Conservation (phyloP, 352 stramenopile species). For the Phytopythium montanum region DNA sequence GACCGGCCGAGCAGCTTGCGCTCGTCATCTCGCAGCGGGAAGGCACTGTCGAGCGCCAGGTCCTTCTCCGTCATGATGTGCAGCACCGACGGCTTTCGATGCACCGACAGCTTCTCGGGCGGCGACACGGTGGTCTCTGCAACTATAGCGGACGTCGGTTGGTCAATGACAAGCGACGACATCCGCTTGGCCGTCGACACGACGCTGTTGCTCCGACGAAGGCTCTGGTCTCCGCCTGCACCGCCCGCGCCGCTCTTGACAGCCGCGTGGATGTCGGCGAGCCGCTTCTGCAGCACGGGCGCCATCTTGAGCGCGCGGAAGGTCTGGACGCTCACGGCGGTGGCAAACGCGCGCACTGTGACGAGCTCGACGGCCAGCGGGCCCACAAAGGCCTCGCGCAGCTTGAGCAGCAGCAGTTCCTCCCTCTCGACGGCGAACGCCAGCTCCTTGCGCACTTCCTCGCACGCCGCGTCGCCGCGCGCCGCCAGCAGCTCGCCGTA, state of each 20-base stretch:
- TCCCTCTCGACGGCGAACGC: slow-evolving; percentile 77
- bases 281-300: slow-evolving; percentile 49
- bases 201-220: neutral
- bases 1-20: slow-evolving; percentile 14
- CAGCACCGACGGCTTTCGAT: slow-evolving; percentile 57
- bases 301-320: slow-evolving; percentile 85
- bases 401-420: slow-evolving; percentile 82
- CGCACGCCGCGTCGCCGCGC: slow-evolving; percentile 72
- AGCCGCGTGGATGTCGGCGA: slow-evolving; percentile 63
- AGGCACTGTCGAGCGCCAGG: slow-evolving; percentile 33
- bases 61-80: slow-evolving; percentile 65
- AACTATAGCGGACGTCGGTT: neutral
- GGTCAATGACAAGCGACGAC: neutral
- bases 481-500: slow-evolving; percentile 68
- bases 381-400: slow-evolving; percentile 73
- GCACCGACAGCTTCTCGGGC: slow-evolving; percentile 27
- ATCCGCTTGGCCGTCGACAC: neutral
- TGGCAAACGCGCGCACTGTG: slow-evolving; percentile 68
- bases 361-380: slow-evolving; percentile 73
- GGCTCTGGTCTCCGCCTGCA: neutral
- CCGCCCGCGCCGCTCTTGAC: slow-evolving; percentile 12
- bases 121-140: neutral
- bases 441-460: slow-evolving; percentile 87
- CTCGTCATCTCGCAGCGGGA: slow-evolving; percentile 63
- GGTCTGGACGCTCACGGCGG: slow-evolving; percentile 57